These are phyloP conservation scores for Lathyrus aphaca DNA, from an alignment of 306 rosid genomes.

Conservation along the genomic window DNA sequence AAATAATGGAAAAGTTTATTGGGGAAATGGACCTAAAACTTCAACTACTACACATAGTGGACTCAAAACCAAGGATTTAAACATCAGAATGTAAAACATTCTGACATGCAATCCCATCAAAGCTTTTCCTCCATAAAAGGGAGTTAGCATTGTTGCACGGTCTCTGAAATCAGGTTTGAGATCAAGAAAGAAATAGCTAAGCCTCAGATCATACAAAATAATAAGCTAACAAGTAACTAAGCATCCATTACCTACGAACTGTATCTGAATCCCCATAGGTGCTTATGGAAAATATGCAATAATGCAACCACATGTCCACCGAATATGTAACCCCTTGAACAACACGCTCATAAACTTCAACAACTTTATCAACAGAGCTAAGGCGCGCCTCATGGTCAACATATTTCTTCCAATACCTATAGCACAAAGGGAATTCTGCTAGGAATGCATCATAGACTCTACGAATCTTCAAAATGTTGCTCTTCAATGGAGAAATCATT, in stretches of 20 bases:
- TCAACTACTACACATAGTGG: conserved; percentile 49
- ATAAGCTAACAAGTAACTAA: conserved; percentile 34
- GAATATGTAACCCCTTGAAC: too few species aligned
- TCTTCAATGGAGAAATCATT: too few species aligned
- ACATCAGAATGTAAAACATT: conserved; percentile 60
- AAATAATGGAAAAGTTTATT: conserved; percentile 45
- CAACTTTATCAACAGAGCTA: too few species aligned
- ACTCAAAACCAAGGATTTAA: conserved; percentile 62
- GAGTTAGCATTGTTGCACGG: conserved; percentile 84
- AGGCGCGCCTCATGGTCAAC: too few species aligned
- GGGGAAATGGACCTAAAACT: conserved; percentile 42
- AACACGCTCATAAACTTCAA: too few species aligned
- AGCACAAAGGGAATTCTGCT: too few species aligned
- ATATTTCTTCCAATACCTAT: too few species aligned
- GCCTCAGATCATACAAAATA: conserved; percentile 46
- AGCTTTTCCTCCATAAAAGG: conserved; percentile 75
- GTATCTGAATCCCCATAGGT: conserved; percentile 96
- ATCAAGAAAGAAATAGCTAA: conserved; percentile 58
- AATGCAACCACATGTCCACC: conserved; percentile 99
- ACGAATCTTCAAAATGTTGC: too few species aligned
- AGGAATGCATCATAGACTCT: too few species aligned
- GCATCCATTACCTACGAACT: conserved; percentile 80
- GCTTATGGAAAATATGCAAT: conserved; percentile 86
- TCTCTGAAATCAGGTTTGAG: conserved; percentile 77
- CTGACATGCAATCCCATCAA: conserved; percentile 75